phyloP scores from a whole-genome alignment of 177 flowering plant species.

The Vitis hybrid region DNA sequence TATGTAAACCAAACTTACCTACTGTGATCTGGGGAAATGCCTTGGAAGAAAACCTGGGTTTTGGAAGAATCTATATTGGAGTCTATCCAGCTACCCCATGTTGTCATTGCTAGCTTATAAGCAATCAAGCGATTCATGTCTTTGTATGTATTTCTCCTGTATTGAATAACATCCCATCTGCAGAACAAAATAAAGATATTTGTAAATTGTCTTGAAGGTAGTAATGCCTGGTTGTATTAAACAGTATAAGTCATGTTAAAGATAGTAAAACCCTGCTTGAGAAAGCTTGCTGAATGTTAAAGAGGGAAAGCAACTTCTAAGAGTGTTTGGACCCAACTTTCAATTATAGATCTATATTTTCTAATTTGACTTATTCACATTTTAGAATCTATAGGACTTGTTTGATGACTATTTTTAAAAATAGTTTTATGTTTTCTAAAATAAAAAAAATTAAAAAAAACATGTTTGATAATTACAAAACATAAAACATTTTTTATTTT shows the following conservation, averaged over 20 bases:
- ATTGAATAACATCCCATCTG: slow-evolving; percentile 34
- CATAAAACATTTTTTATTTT: too few species aligned
- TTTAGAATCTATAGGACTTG: too few species aligned
- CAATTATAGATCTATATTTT: too few species aligned
- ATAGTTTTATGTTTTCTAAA: too few species aligned
- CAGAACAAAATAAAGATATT: neutral
- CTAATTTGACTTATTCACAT: too few species aligned
- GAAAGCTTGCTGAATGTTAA: neutral
- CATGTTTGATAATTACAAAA: too few species aligned
- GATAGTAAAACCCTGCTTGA: too few species aligned
- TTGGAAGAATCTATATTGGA: slow-evolving; percentile 16
- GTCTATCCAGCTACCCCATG: slow-evolving; percentile 33
- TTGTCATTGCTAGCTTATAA: slow-evolving; percentile 17
- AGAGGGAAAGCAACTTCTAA: too few species aligned
- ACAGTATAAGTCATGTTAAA: neutral
- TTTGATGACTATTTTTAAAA: too few species aligned
- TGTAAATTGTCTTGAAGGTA: neutral
- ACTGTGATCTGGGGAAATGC: slow-evolving; percentile 27
- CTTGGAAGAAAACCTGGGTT: slow-evolving; percentile 29
- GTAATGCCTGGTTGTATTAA: too few species aligned
- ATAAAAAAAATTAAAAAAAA: too few species aligned
- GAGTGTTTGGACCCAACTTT: too few species aligned
- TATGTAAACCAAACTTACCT: slow-evolving; percentile 12
- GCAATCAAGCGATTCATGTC: slow-evolving; percentile 26
- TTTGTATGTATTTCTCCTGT: slow-evolving; percentile 11